Conservation (phyloP, 2,329 filamentous ascomycete species). For the Botrytis cinerea region DNA sequence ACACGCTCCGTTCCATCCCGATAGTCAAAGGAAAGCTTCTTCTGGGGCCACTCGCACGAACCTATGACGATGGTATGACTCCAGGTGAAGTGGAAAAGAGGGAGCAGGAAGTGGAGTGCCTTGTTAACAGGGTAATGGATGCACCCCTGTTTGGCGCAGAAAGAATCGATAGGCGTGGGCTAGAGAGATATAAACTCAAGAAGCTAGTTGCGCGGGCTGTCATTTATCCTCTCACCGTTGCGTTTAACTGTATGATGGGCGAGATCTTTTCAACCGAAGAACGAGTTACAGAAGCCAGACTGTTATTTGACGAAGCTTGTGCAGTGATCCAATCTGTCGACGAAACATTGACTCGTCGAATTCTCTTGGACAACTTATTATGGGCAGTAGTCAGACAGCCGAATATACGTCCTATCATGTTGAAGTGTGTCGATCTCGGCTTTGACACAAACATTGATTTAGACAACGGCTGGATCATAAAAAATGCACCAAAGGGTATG, state of each 20-base stretch:
- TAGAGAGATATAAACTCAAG: constrained; percentile 8
- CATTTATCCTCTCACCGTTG: constrained; percentile 16
- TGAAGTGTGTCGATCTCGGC: neutral
- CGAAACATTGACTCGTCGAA: neutral
- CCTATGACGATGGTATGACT: constrained; percentile 12
- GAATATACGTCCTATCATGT: neutral
- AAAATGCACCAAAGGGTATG: neutral
- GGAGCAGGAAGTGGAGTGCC: neutral
- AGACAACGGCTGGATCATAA: constrained; percentile 20
- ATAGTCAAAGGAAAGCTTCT: neutral
- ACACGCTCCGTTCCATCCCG: neutral
- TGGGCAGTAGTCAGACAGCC: constrained; percentile 11
- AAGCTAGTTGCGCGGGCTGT: constrained; percentile 7
- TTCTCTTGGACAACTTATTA: constrained; percentile 7
- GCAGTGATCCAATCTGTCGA: neutral
- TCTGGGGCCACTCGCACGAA: constrained; percentile 13
- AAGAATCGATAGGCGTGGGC: neutral
- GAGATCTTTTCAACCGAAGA: constrained; percentile 19
- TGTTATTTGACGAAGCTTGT: constrained; percentile 14
- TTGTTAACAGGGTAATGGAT: neutral
- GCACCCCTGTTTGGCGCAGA: constrained; percentile 2
- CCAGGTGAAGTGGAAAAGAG: constrained; percentile 5
- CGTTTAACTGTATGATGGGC: constrained; percentile 15
- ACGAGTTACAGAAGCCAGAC: neutral
- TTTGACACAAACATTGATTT: constrained; percentile 8